Conservation (phyloP, 805 yeast species). For the Candida ponderosae region DNA sequence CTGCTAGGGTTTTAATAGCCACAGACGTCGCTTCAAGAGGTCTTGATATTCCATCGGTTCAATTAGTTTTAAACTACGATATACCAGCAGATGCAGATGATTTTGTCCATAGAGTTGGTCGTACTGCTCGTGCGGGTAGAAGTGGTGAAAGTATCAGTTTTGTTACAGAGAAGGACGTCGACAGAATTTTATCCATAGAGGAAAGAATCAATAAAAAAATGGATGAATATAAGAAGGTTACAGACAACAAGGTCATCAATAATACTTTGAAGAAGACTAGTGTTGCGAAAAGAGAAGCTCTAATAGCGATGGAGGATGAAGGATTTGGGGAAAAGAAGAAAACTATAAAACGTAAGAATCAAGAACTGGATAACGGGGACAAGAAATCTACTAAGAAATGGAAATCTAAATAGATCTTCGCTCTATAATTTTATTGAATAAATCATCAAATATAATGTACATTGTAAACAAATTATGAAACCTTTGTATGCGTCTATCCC, state of each 20-base stretch:
- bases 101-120: slow-evolving; percentile 93
- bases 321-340: slow-evolving; percentile 71
- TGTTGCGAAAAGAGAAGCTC: slow-evolving; percentile 81
- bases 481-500: background rate
- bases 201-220: slow-evolving; percentile 74
- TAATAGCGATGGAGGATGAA: slow-evolving; percentile 90
- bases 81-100: slow-evolving; percentile 96
- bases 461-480: background rate
- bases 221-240: slow-evolving; percentile 62
- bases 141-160: slow-evolving; percentile 76
- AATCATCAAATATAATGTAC: slow-evolving; percentile 1
- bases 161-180: slow-evolving; percentile 80
- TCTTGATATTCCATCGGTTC: slow-evolving; percentile 90
- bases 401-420: background rate
- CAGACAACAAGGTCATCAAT: slow-evolving; percentile 72
- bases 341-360: slow-evolving; percentile 34
- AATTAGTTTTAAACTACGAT: slow-evolving; percentile 83
- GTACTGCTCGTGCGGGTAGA: slow-evolving; percentile 98
- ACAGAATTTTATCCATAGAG: slow-evolving; percentile 78
- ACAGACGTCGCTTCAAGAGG: slow-evolving; percentile 98
- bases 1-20: slow-evolving; percentile 87
- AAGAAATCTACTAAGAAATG: background rate
- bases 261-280: slow-evolving; percentile 63
- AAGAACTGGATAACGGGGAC: slow-evolving; percentile 2
- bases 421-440: too few relatives aligned